Percentiles rank a stretch among this genome's conserved stretches.
phyloP scores from a whole-genome alignment of 208 protist genomes.

The Ichthyophonus hoferi region DNA sequence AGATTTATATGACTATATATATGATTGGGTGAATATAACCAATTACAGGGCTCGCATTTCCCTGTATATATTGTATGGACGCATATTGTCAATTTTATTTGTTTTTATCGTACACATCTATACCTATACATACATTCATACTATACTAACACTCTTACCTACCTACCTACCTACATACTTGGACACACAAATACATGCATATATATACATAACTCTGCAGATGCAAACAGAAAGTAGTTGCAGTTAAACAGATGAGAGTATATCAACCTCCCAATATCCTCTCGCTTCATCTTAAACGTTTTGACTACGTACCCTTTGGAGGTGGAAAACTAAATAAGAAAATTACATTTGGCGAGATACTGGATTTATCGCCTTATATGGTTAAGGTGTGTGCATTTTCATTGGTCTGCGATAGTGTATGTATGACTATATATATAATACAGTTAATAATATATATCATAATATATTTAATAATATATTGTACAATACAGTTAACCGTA shows the following conservation, averaged over 20 bases:
- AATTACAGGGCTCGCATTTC: no score
- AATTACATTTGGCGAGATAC: conserved; percentile 38
- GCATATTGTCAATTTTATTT: no score
- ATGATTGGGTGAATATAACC: no score
- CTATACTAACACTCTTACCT: no score
- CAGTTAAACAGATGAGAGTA: conserved; percentile 64
- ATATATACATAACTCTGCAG: background rate
- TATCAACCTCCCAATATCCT: conserved; percentile 64
- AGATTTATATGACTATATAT: no score
- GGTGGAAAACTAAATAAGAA: background rate
- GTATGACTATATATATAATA: no score
- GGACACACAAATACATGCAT: background rate
- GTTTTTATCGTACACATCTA: no score
- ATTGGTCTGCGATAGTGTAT: no score
- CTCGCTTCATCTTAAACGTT: conserved; percentile 73
- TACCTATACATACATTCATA: background rate
- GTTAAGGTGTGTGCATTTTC: background rate
- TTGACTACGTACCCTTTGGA: conserved; percentile 41
- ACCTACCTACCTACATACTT: background rate
- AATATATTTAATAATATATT: no score
- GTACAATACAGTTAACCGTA: no score
- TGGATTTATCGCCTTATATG: conserved; percentile 53
- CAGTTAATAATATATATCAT: no score
- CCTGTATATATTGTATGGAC: no score
- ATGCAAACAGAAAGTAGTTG: conserved; percentile 48